Evolutionary conservation across 306 rosid genomes (phyloP), one percentile per base, ranked within the genome.

Genomic region (Benincasa hispida): DNA sequence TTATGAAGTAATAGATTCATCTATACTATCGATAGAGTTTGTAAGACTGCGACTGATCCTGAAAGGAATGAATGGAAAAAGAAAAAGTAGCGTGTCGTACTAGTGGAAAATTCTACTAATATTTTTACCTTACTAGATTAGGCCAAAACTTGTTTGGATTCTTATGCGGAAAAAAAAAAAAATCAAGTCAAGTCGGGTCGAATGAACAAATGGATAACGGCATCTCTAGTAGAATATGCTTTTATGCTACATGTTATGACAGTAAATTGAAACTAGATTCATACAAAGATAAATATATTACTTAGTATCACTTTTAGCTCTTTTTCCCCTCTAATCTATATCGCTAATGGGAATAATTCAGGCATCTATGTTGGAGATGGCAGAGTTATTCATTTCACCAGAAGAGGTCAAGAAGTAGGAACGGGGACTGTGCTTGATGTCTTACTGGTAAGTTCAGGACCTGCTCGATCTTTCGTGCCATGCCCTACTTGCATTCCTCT

Each of bases 381-480:
- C 83, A 90, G 76, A 81, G 97, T 94, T 66, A 70, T 94, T 79
- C 98, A 94, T 86, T 94, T 94, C 75, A 91, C 98, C 34, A 87
- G 98, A 66, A 88, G 85, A 15, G 98, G 97, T 37, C 98, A 88
- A 86, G 98, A 91, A 91, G 96, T 94, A 11, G 97, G 97, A 75
- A 91, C 97, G 3, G 98, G 98, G 30, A 90, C 98, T 1, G 83
- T 86, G 79, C 82, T 91, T 10, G 98, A 94, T 86, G n/a, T 78
- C 63, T 84, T 94, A 78, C 87, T 94, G 62, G 6, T 84, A 65
- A 94, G 98, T 82, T 94, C 97, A 6, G 92, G 86, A 79, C 98
- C 96, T 1, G 78, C 88, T 62, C 85, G 81, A 74, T 22, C 87
- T 32, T 83, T 12, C 18, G 77, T 53, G 54, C 85, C 65, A 15